Percentiles rank a stretch among this genome's conserved stretches.
Conservation (phyloP, 139 green algal species). For the Coelastrella sp. region DNA sequence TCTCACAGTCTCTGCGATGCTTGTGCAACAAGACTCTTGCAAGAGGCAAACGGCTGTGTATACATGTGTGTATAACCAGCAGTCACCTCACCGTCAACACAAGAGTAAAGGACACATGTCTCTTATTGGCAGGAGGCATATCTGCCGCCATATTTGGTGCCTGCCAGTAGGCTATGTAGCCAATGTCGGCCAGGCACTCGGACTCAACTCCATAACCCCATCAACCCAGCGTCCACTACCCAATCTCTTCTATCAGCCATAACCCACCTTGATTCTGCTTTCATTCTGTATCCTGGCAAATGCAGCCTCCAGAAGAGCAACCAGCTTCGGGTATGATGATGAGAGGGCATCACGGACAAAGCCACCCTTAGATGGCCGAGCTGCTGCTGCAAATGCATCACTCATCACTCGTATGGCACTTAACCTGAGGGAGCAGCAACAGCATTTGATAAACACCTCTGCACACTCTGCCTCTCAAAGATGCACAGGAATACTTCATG, state of each 20-base stretch:
- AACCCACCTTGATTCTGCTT: slow-evolving; percentile 51
- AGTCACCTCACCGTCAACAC: too few species aligned
- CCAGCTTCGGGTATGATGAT: slow-evolving; percentile 80
- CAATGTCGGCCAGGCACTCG: neutral
- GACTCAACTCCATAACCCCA: neutral
- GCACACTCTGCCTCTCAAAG: neutral
- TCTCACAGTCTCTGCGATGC: too few species aligned
- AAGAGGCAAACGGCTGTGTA: too few species aligned
- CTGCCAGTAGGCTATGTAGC: too few species aligned
- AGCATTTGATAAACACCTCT: neutral
- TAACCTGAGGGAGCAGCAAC: slow-evolving; percentile 50
- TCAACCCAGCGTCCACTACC: neutral
- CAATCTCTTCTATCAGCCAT: neutral
- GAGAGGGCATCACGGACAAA: slow-evolving; percentile 82
- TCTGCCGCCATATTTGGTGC: too few species aligned
- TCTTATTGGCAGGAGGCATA: too few species aligned
- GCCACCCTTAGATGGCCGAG: slow-evolving; percentile 65
- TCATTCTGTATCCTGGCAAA: slow-evolving; percentile 76
- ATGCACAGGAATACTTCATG: too few species aligned
- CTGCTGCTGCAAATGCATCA: slow-evolving; percentile 63
- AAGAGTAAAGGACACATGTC: too few species aligned
- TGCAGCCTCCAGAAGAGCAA: slow-evolving; percentile 77
- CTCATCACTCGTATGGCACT: slow-evolving; percentile 53
- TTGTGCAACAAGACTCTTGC: too few species aligned
- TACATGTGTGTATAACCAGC: too few species aligned